These are phyloP conservation scores for Exophiala phaeomuriformis DNA, from an alignment of 2,329 filamentous ascomycete species.

Conservation along the genomic window DNA sequence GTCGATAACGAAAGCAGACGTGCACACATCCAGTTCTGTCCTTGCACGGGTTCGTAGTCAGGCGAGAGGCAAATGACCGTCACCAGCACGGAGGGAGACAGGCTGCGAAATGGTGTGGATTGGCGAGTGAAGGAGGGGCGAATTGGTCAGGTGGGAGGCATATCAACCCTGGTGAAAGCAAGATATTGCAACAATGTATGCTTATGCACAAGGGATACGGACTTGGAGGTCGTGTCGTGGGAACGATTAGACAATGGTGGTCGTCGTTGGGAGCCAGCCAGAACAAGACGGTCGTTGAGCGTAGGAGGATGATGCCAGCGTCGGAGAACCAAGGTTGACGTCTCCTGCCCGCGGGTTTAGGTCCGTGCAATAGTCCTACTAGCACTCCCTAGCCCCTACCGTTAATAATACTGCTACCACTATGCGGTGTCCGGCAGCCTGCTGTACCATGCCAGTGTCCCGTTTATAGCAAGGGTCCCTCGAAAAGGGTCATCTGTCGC, in stretches of 20 bases:
- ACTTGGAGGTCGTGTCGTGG: neutral
- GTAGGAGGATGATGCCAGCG: neutral
- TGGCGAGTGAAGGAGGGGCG: neutral
- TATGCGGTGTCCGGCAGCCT: too few species aligned
- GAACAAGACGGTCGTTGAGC: neutral
- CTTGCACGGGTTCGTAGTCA: neutral
- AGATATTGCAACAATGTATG: neutral
- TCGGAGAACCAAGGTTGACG: neutral
- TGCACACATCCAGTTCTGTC: neutral
- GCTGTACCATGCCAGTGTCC: too few species aligned
- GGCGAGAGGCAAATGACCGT: neutral
- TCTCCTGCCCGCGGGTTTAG: neutral
- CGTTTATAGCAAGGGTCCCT: too few species aligned
- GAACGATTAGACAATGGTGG: neutral
- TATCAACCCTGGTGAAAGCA: neutral
- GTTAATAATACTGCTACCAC: too few species aligned
- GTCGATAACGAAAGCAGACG: neutral
- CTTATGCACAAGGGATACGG: neutral
- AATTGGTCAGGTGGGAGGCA: neutral
- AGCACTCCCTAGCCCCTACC: neutral
- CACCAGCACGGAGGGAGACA: neutral
- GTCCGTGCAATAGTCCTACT: neutral
- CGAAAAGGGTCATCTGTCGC: too few species aligned
- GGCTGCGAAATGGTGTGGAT: neutral
- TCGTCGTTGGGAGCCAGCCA: neutral